A percentile compares a stretch with the other conserved stretches of the same genome.
Evolutionary conservation across 192 early-diverging fungal species (phyloP).

Genomic region (Geranomyces michiganensis): DNA sequence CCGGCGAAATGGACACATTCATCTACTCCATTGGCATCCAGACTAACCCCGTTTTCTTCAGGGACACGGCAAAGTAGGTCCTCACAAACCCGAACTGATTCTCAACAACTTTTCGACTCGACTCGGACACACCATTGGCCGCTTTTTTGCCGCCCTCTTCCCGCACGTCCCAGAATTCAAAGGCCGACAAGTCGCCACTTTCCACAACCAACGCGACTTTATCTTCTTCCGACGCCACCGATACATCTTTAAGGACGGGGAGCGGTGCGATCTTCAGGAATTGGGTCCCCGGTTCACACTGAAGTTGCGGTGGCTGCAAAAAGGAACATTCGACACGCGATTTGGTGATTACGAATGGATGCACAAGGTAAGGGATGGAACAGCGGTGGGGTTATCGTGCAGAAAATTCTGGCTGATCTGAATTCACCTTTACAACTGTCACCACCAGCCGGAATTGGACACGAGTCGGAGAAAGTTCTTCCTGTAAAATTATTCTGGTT

Average conservation of each 20-base stretch:
- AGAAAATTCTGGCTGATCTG: not conserved
- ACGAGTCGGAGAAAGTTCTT: slow-evolving; percentile 89
- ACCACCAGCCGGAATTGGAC: slow-evolving; percentile 71
- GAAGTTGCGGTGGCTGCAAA: slow-evolving; percentile 91
- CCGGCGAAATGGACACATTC: not conserved
- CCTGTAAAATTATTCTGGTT: no score
- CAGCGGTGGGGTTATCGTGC: not conserved
- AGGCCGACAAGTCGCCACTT: slow-evolving; percentile 90
- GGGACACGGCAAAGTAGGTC: slow-evolving; percentile 75
- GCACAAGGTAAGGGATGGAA: slow-evolving; percentile 64
- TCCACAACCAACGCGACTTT: slow-evolving; percentile 99
- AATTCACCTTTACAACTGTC: not conserved
- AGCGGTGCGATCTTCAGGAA: slow-evolving; percentile 82
- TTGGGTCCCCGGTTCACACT: slow-evolving; percentile 95
- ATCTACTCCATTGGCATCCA: not conserved
- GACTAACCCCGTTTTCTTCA: not conserved
- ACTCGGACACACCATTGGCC: slow-evolving; percentile 93
- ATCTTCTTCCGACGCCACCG: slow-evolving; percentile 98
- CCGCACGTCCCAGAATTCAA: slow-evolving; percentile 97
- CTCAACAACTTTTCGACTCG: slow-evolving; percentile 97
- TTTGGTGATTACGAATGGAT: slow-evolving; percentile 97
- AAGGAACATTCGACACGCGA: slow-evolving; percentile 87
- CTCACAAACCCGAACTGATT: slow-evolving; percentile 93
- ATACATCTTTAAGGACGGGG: slow-evolving; percentile 88
- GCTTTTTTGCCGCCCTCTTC: slow-evolving; percentile 94